Conservation (phyloP, 352 stramenopile genomes). For the Pythium biforme region DNA sequence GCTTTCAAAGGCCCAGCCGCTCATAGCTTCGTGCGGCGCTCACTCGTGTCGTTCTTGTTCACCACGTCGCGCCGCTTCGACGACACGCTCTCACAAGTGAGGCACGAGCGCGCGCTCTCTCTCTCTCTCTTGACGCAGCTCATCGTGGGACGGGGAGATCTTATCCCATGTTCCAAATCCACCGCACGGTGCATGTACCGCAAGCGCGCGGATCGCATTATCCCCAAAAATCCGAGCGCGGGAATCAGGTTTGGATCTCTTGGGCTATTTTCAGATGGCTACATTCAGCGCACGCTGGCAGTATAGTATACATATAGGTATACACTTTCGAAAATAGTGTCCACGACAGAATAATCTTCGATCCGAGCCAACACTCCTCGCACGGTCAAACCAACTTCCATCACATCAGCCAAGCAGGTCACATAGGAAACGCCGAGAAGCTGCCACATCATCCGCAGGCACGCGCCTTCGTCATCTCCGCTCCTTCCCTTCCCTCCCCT, state of each 20-base stretch:
- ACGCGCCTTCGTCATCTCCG: slow-evolving; percentile 15
- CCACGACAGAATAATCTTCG: slow-evolving; percentile 10
- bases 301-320: not conserved
- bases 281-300: not conserved
- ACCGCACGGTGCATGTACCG: not conserved
- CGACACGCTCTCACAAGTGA: no score
- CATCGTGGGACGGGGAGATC: not conserved
- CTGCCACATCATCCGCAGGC: slow-evolving; percentile 15
- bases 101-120: no score
- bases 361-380: not conserved
- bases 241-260: not conserved
- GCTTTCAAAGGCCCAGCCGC: slow-evolving; percentile 15
- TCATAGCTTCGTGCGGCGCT: no score
- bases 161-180: not conserved
- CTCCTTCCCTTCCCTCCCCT: not conserved
- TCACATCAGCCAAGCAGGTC: slow-evolving; percentile 11
- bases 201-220: not conserved
- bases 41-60: not conserved
- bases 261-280: slow-evolving; percentile 24
- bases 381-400: not conserved
- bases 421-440: slow-evolving; percentile 10
- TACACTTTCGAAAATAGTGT: slow-evolving; percentile 10
- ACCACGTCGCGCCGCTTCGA: not conserved
- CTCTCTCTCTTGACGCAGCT: no score
- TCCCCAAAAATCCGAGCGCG: not conserved